Base-by-base conservation (phyloP, 129 eudicot species). In the Flaveria trinervia region DNA sequence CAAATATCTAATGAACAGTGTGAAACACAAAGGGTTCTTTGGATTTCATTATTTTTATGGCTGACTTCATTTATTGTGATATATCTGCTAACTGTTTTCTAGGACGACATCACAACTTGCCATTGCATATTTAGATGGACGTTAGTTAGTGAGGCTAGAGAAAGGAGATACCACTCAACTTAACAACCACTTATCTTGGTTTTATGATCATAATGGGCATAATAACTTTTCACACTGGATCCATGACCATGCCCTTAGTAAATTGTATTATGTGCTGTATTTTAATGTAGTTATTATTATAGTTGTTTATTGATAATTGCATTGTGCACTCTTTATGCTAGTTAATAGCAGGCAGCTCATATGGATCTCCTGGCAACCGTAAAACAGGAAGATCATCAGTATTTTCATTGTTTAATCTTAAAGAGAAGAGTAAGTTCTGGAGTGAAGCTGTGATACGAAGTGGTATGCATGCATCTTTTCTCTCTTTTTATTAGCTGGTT, bases 341-440 rank as follows among this genome's bases (percentile, higher is more conserved):
- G 97, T 80, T 88, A 57, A 50, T 85, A 70, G 94, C 88, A 68
- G 74, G 81, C 76, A 82, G 61, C 16, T 77, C 91, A 70, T 64
- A 81, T 86, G 98, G 93, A 72, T 79, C 92, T 48, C 88, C 89
- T 5, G 23, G 88, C 43, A 82, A 64, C 45, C 86, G 89, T 61
- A 87, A 83, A 83, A 81, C 83, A 3, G 91, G 89, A 76, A 83
- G 62, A 49, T 92, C 96, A 49, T 90, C 98, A 0, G 97, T 90
- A 46, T 93, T 93, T 82, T 93, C 98, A 3, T 81, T 93, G 85
- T 93, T 93, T 84, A 93, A 88, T 80, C 98, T 93, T 77, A 93
- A 83, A 86, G 92, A 90, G 77, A 93, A 79, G 89, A 93, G 98
- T 87, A 86, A 81, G 48, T 93, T 93, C 85, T 93, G 98, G 98